A percentile compares a stretch with the other conserved stretches of the same genome.
These are phyloP conservation scores for Exobasidium rhododendri DNA, from an alignment of 1,284 basidiomycete species.

Conservation along the genomic window DNA sequence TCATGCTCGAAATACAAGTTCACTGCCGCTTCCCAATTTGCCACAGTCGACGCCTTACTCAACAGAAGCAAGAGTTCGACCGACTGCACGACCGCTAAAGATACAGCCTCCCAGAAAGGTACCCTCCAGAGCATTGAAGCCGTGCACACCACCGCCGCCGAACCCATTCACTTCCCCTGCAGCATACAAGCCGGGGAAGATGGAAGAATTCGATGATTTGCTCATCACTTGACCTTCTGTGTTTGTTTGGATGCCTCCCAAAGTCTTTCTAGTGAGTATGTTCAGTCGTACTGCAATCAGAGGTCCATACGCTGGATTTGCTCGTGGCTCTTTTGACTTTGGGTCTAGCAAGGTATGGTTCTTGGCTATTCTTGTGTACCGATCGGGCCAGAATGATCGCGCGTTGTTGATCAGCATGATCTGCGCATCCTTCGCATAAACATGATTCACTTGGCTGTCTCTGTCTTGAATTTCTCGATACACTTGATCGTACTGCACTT, in stretches of 20 bases:
- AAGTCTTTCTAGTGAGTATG: slow-evolving; percentile 22
- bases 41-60: no score
- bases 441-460: slow-evolving; percentile 17
- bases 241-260: slow-evolving; percentile 24
- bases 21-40: no score
- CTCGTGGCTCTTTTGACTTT: neutral
- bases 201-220: neutral
- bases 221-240: slow-evolving; percentile 17
- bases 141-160: slow-evolving; percentile 7
- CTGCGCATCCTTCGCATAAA: slow-evolving; percentile 22
- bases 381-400: slow-evolving; percentile 15
- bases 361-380: slow-evolving; percentile 13
- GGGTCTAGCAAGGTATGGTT: slow-evolving; percentile 17
- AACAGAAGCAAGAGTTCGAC: slow-evolving; percentile 10
- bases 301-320: slow-evolving; percentile 16
- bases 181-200: slow-evolving; percentile 20
- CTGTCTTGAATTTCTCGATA: slow-evolving; percentile 14
- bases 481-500: slow-evolving; percentile 9
- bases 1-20: no score
- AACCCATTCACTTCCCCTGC: slow-evolving; percentile 19
- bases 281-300: slow-evolving; percentile 20
- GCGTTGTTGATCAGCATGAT: slow-evolving; percentile 24
- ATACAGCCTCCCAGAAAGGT: slow-evolving; percentile 20
- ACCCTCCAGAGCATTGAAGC: slow-evolving; percentile 19
- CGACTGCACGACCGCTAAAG: slow-evolving; percentile 19